Base-by-base conservation (phyloP, 371 early-diverging fungal genomes). In the Caulochytrium protostelioides region DNA sequence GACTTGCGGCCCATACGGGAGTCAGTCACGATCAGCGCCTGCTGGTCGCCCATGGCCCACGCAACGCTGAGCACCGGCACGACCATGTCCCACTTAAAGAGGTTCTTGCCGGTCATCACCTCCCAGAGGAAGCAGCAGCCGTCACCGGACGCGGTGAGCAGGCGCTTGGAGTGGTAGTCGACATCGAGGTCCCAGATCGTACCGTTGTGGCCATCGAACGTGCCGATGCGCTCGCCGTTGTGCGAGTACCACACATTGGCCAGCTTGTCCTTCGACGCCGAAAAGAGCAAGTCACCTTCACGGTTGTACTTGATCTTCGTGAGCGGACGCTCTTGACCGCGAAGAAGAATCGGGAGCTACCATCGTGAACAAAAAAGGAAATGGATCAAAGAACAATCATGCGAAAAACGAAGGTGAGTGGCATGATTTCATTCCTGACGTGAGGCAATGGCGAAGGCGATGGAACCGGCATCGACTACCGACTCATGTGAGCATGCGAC, bases 201-300 rank as follows among this genome's bases (percentile, higher is more conserved):
- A 55, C 99, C 99, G 49, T 67, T 54, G 56, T 98, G 97, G 13
- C 92, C 95, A 30, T 76, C 58, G 56, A 83, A 98, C 22, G 83
- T 83, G 30, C 98, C 98, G 14, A 97, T 62, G 31, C 87, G 76
- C 62, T 97, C 91, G 43, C 98, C 98, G 50, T 89, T 91, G 59
- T 87, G 83, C 22, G 91, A 75, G 52, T 79, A 87, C 87, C 94
- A 95, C 32, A 85, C 86, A 46, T 76, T 82, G 34, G 83, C 76
- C 28, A 75, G 70, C 39, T 74, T 78, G 71, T 98, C 97, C 65
- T 94, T 95, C 18, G 89, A 79, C 30, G 77, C 83, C 2, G 90
- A 76, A 65, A 98, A 97, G 41, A 99, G 63, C 34, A 99, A 66
- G 65, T 99, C 99, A 38, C 99, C 99, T 49, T 98, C 98, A 32